These are phyloP conservation scores for Xeromyces bisporus DNA, from an alignment of 495 filamentous ascomycete genomes.

Conservation along the genomic window DNA sequence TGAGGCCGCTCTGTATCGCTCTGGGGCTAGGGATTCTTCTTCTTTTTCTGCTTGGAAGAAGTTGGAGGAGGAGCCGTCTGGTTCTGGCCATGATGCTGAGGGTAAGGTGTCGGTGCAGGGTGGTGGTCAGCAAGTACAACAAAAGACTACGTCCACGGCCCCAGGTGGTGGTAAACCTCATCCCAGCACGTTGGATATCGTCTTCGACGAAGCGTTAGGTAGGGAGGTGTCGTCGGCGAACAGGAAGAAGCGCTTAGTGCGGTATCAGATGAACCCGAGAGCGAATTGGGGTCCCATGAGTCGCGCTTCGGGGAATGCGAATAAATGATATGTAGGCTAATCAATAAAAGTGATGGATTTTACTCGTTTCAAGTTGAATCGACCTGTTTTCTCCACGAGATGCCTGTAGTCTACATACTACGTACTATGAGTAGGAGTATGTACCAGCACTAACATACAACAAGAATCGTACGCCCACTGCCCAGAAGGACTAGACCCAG, in stretches of 20 bases:
- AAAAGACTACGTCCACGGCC: background rate
- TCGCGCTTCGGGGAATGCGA: constrained; percentile 32
- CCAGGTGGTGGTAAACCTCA: constrained; percentile 7
- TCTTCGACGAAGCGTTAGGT: constrained; percentile 71
- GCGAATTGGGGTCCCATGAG: constrained; percentile 90
- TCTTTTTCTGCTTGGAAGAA: no score
- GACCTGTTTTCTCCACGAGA: no score
- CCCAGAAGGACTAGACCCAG: no score
- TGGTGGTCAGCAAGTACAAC: background rate
- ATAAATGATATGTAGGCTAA: background rate
- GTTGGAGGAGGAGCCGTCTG: background rate
- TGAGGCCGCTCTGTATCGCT: constrained; percentile 30
- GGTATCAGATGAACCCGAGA: constrained; percentile 77
- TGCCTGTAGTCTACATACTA: no score
- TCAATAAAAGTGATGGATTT: no score
- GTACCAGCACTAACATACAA: no score
- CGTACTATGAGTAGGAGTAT: no score
- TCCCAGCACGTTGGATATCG: constrained; percentile 38
- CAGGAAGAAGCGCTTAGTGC: constrained; percentile 40
- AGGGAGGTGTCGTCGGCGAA: constrained; percentile 33
- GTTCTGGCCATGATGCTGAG: background rate
- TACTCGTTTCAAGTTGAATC: no score
- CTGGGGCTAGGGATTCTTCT: constrained; percentile 7
- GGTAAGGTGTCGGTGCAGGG: no score
- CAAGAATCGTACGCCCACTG: no score